Percentiles rank a stretch among this genome's conserved stretches.
These are phyloP conservation scores for Phytophthora fragariaefolia DNA, from an alignment of 352 stramenopile species.

Conservation along the genomic window DNA sequence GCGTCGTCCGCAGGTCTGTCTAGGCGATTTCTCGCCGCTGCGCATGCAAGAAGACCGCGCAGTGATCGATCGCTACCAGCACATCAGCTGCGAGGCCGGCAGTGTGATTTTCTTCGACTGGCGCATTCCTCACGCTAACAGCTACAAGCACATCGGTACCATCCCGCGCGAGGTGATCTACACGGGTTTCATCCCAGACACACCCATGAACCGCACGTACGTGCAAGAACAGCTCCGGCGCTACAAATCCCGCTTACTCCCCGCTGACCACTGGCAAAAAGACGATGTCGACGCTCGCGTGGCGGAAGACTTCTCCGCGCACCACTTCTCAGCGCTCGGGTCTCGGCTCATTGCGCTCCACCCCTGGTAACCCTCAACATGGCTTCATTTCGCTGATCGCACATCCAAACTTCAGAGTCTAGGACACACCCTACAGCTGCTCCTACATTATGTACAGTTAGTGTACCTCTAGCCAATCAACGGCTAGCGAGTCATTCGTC, in stretches of 20 bases:
- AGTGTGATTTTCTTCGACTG: constrained; percentile 91
- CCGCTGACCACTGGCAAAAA: constrained; percentile 84
- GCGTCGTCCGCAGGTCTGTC: constrained; percentile 71
- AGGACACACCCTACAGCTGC: constrained; percentile 12
- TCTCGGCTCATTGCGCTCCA: constrained; percentile 68
- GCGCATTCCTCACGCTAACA: constrained; percentile 89
- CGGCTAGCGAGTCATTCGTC: constrained; percentile 10
- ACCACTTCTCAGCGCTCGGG: constrained; percentile 72
- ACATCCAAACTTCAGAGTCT: background rate
- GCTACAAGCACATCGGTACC: constrained; percentile 69
- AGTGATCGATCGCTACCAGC: constrained; percentile 77
- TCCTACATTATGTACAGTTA: constrained; percentile 18
- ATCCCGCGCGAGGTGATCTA: constrained; percentile 85
- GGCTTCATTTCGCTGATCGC: constrained; percentile 29
- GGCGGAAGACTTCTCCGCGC: constrained; percentile 63
- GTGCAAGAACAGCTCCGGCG: constrained; percentile 74
- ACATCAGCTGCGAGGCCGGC: constrained; percentile 64
- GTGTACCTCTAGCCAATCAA: constrained; percentile 23
- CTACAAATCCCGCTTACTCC: constrained; percentile 68
- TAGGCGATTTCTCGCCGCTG: constrained; percentile 89
- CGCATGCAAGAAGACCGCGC: constrained; percentile 84
- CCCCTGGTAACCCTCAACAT: constrained; percentile 52
- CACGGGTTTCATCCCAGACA: constrained; percentile 81
- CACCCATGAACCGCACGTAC: constrained; percentile 77
- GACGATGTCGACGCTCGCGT: constrained; percentile 58